Percentiles rank a stretch among this genome's conserved stretches.
Conservation (phyloP, 805 yeast genomes). For the Myxozyma vanderwaltii region DNA sequence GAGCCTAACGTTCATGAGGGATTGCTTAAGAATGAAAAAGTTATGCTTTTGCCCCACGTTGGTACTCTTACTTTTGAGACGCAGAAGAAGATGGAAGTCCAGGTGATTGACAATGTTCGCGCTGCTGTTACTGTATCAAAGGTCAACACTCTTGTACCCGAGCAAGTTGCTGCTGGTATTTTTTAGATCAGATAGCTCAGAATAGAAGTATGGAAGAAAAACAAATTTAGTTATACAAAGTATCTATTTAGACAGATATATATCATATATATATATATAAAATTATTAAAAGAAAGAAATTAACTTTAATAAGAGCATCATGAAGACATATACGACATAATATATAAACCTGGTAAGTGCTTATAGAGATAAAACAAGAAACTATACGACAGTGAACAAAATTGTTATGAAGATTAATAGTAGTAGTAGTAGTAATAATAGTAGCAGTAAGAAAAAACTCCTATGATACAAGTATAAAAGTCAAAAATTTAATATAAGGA, state of each 20-base stretch:
- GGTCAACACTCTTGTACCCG: slow-evolving; percentile 80
- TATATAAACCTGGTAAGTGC: no score
- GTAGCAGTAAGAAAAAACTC: background rate
- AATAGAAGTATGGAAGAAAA: background rate
- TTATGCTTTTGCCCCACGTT: slow-evolving; percentile 82
- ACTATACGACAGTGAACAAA: background rate
- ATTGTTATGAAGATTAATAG: background rate
- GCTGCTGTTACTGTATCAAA: slow-evolving; percentile 64
- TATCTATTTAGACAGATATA: no score
- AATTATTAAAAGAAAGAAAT: no score
- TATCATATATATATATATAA: no score
- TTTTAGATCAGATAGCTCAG: background rate
- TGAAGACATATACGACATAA: no score
- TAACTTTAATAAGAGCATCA: no score
- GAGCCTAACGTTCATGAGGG: slow-evolving; percentile 65
- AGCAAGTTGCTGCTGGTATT: slow-evolving; percentile 41
- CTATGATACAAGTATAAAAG: background rate
- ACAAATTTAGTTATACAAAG: no score
- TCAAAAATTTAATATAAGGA: background rate
- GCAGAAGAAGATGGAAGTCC: slow-evolving; percentile 75
- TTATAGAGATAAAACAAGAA: background rate
- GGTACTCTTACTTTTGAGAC: slow-evolving; percentile 82
- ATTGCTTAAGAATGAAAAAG: slow-evolving; percentile 52
- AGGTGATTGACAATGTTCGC: slow-evolving; percentile 68
- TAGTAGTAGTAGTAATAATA: background rate